Percentiles rank a stretch among this genome's conserved stretches.
Conservation (phyloP, 495 filamentous ascomycete genomes). For the Neurospora sp. region DNA sequence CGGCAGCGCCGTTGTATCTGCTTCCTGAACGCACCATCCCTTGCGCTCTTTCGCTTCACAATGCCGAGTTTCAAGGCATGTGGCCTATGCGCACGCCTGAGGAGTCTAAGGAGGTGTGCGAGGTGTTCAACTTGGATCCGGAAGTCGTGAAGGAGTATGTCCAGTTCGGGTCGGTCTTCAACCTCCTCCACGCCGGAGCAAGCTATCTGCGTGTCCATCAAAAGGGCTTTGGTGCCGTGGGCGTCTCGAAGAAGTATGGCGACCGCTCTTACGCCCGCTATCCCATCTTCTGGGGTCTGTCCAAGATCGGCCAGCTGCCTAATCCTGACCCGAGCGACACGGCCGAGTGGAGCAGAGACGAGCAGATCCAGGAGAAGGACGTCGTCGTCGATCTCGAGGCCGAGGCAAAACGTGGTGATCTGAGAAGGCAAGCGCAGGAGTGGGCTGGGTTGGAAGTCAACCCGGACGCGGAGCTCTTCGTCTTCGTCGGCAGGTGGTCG, state of each 20-base stretch:
- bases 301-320: conserved; percentile 57
- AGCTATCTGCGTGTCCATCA: conserved; percentile 63
- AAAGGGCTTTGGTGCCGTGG: conserved; percentile 63
- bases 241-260: conserved; percentile 65
- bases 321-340: conserved; percentile 68
- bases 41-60: conserved; percentile 38
- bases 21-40: conserved; percentile 47
- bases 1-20: conserved; percentile 57
- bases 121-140: conserved; percentile 51
- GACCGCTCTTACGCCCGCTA: conserved; percentile 64
- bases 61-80: conserved; percentile 65
- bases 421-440: conserved; percentile 60
- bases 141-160: conserved; percentile 42
- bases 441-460: conserved; percentile 59
- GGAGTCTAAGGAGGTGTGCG: conserved; percentile 55
- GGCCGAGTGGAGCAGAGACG: conserved; percentile 49
- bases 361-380: conserved; percentile 27
- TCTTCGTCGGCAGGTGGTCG: conserved; percentile 69
- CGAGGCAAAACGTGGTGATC: conserved; percentile 42
- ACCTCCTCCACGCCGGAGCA: conserved; percentile 60
- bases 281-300: conserved; percentile 67
- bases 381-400: conserved; percentile 45
- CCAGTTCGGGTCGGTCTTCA: conserved; percentile 58
- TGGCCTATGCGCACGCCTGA: conserved; percentile 60
- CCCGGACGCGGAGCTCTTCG: conserved; percentile 58